Evolutionary conservation across 1,139 yeast species (phyloP).

Genomic region (Groenewaldozyma sp.): DNA sequence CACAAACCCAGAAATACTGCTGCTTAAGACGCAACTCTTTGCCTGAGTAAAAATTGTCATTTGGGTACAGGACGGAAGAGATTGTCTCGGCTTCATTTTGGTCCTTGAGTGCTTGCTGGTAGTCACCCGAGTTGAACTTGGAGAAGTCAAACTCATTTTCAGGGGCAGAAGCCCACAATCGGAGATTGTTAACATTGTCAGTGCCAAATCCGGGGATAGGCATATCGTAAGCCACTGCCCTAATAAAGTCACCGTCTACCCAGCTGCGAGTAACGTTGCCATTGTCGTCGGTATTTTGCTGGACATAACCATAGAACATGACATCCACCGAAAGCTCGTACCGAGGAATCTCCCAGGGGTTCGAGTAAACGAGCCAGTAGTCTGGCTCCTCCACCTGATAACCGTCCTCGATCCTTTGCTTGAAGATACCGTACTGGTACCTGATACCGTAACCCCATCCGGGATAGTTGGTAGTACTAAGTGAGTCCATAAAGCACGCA

Average conservation of each 20-base stretch:
- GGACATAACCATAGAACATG: constrained; percentile 80
- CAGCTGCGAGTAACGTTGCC: constrained; percentile 53
- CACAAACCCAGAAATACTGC: constrained; percentile 96
- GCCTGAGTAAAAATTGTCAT: constrained; percentile 85
- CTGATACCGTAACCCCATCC: constrained; percentile 97
- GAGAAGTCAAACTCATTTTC: constrained; percentile 86
- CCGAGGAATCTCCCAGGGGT: constrained; percentile 91
- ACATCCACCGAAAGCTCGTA: constrained; percentile 86
- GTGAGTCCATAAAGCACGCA: constrained; percentile 86
- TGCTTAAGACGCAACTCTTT: constrained; percentile 89
- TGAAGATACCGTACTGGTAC: constrained; percentile 88
- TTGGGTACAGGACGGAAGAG: constrained; percentile 86
- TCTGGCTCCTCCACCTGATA: constrained; percentile 93
- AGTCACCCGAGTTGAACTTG: constrained; percentile 89
- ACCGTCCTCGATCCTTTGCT: constrained; percentile 84
- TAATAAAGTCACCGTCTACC: constrained; percentile 83
- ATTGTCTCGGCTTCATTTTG: constrained; percentile 89
- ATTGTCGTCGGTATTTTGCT: constrained; percentile 46
- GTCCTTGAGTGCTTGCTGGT: constrained; percentile 69
- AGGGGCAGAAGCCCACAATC: constrained; percentile 88
- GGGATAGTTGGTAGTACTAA: constrained; percentile 77
- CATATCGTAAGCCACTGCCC: constrained; percentile 88
- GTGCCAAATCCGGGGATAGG: constrained; percentile 91
- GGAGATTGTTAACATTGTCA: constrained; percentile 73
- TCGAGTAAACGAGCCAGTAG: constrained; percentile 80